Conservation (phyloP, 345 rosid genomes). For the Kandelia obovata region DNA sequence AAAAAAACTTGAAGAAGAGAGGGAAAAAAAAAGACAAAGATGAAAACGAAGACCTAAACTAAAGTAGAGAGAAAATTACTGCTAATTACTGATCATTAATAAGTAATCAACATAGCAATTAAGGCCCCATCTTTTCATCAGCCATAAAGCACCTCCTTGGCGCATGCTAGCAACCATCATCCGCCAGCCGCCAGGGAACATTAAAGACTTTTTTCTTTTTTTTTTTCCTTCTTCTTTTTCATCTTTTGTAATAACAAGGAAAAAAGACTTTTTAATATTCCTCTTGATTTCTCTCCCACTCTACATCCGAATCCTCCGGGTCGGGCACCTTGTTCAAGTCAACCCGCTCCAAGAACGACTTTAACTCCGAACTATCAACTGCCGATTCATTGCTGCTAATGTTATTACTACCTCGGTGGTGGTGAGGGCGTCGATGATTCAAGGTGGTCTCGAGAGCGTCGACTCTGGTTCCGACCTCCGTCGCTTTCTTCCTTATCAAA, state of each 20-base stretch:
- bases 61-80: background rate
- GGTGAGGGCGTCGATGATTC: slow-evolving; percentile 28
- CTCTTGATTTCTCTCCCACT: slow-evolving; percentile 32
- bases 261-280: no score
- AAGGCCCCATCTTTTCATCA: background rate
- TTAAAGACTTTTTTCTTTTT: background rate
- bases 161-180: slow-evolving; percentile 22
- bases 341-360: slow-evolving; percentile 57
- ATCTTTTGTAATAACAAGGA: no score
- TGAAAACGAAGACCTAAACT: background rate
- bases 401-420: slow-evolving; percentile 15
- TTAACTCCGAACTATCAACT: slow-evolving; percentile 25
- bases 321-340: slow-evolving; percentile 93
- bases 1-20: background rate
- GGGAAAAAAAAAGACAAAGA: background rate
- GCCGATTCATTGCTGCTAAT: slow-evolving; percentile 11
- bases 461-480: slow-evolving; percentile 89
- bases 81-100: background rate
- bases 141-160: slow-evolving; percentile 20
- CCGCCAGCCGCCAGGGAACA: background rate
- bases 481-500: slow-evolving; percentile 72
- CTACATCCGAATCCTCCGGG: slow-evolving; percentile 77
- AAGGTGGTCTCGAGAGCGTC: slow-evolving; percentile 72
- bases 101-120: slow-evolving; percentile 12
- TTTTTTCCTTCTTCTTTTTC: background rate